Evolutionary conservation across 2,329 filamentous ascomycete species (phyloP).

Genomic region (Sporothrix brasiliensis): DNA sequence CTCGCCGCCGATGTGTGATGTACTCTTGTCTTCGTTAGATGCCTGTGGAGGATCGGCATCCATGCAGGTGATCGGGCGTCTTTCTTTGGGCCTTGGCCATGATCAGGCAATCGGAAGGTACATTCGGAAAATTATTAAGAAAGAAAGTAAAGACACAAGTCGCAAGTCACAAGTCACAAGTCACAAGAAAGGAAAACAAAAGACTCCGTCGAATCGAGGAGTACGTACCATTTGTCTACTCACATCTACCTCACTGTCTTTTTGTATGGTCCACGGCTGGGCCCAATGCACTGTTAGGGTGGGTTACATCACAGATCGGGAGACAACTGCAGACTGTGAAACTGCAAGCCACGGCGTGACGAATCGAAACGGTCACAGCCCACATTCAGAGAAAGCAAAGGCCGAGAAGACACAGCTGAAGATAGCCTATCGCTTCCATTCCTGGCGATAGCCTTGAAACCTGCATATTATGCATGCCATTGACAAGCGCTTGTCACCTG

Average conservation of each 20-base stretch:
- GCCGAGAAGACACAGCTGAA: not conserved
- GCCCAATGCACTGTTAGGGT: conserved; percentile 1
- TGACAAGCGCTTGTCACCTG: not conserved
- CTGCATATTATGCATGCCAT: conserved; percentile 19
- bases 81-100: conserved; percentile 12
- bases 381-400: not conserved
- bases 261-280: not conserved
- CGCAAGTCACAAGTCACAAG: not conserved
- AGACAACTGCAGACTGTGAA: not conserved
- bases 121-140: no score
- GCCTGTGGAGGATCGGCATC: not conserved
- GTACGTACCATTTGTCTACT: no score
- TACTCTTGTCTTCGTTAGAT: conserved; percentile 4
- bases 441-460: conserved; percentile 20
- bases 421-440: conserved; percentile 25
- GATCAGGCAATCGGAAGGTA: not conserved
- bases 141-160: not conserved
- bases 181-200: no score
- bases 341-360: not conserved
- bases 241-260: not conserved
- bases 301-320: conserved; percentile 24
- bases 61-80: conserved; percentile 2
- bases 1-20: not conserved
- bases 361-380: conserved; percentile 6
- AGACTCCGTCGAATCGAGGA: no score